phyloP scores from a whole-genome alignment of 106 monocot species.

The Chionographis japonica region DNA sequence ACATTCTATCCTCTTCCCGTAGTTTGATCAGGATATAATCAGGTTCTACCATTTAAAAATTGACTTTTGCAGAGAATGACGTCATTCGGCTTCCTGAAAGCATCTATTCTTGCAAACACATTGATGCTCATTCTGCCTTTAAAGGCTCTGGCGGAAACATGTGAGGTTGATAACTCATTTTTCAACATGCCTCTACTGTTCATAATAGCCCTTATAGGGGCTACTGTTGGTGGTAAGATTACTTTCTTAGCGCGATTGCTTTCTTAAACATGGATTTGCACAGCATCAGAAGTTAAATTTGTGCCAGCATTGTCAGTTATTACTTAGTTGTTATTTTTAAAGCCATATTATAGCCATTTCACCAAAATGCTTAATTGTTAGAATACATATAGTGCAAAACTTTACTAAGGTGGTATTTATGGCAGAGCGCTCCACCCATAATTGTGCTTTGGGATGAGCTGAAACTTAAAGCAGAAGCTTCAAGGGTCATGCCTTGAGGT shows the following conservation, averaged over 20 bases:
- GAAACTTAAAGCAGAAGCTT: no score
- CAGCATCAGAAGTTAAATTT: background rate
- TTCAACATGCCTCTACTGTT: constrained; percentile 70
- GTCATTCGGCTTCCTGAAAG: constrained; percentile 20
- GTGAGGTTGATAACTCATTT: constrained; percentile 40
- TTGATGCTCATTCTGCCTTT: constrained; percentile 36
- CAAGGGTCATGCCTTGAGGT: no score
- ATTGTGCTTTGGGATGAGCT: no score
- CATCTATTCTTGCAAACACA: constrained; percentile 22
- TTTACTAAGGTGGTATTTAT: no score
- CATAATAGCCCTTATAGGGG: constrained; percentile 65
- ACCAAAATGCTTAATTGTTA: no score
- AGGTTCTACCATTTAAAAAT: background rate
- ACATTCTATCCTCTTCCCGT: no score
- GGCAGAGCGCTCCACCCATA: no score
- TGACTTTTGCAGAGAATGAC: constrained; percentile 17
- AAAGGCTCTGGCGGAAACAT: constrained; percentile 55
- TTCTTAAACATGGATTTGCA: background rate
- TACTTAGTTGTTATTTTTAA: no score
- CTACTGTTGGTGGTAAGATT: constrained; percentile 72
- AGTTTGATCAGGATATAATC: background rate
- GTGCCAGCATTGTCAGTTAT: background rate
- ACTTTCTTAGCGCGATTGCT: background rate
- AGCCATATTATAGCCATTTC: no score
- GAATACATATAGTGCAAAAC: no score